Evolutionary conservation across 768 basidiomycete genomes (phyloP).

Genomic region (Hericium alpestre): DNA sequence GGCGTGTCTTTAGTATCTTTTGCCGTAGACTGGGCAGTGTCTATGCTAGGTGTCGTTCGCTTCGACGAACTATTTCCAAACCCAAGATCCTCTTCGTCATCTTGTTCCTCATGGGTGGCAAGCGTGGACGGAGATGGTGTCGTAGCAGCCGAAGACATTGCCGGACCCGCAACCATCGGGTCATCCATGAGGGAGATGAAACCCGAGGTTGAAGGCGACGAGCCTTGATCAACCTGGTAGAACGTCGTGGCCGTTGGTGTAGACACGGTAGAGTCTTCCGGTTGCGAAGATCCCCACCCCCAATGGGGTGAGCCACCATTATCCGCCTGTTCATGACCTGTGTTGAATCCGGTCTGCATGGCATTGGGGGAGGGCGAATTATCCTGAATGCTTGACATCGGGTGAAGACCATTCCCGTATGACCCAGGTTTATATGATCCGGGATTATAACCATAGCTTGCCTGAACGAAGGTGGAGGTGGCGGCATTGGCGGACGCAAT

Average conservation of each 20-base stretch:
- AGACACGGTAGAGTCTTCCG: constrained; percentile 25
- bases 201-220: constrained; percentile 7
- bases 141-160: constrained; percentile 10
- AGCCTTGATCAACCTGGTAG: constrained; percentile 37
- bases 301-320: constrained; percentile 15
- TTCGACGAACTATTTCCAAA: constrained; percentile 63
- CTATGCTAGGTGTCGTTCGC: constrained; percentile 22
- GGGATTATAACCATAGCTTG: constrained; percentile 21
- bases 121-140: constrained; percentile 9
- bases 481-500: constrained; percentile 42
- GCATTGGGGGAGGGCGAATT: background rate
- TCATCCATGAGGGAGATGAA: constrained; percentile 81
- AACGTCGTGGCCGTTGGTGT: constrained; percentile 71
- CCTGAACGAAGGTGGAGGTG: constrained; percentile 40
- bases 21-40: constrained; percentile 18
- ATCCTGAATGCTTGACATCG: background rate
- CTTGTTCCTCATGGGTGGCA: constrained; percentile 28
- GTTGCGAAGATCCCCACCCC: constrained; percentile 56
- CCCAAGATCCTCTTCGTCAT: constrained; percentile 83
- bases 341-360: background rate
- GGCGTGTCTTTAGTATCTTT: constrained; percentile 8
- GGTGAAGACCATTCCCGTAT: background rate
- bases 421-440: background rate
- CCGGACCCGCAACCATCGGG: constrained; percentile 30
- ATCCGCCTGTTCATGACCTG: constrained; percentile 6